Evolutionary conservation across 257 asterid genomes (phyloP).

Genomic region (Plantago elongata): DNA sequence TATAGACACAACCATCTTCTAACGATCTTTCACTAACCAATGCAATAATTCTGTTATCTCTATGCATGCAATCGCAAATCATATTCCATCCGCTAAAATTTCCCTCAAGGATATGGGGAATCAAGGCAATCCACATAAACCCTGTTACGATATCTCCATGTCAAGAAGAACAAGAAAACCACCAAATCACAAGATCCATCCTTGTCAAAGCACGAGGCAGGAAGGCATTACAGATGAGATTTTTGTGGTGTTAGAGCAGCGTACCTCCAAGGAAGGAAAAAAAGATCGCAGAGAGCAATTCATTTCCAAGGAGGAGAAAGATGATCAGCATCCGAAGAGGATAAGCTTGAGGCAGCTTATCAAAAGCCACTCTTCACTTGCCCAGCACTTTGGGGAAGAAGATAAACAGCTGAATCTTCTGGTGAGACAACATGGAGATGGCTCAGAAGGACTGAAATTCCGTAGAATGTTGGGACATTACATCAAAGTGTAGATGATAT

Average conservation of each 20-base stretch:
- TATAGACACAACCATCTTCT: neutral
- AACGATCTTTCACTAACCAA: neutral
- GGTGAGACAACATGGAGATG: conserved; percentile 21
- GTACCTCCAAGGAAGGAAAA: neutral
- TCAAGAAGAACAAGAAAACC: conserved; percentile 59
- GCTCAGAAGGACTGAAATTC: conserved; percentile 23
- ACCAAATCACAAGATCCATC: conserved; percentile 15
- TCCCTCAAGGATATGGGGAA: conserved; percentile 28
- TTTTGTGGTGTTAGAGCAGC: conserved; percentile 12
- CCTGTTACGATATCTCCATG: conserved; percentile 49
- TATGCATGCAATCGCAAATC: conserved; percentile 2
- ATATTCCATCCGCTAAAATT: neutral
- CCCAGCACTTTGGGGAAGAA: conserved; percentile 48
- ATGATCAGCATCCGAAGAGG: conserved; percentile 8
- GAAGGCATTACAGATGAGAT: conserved; percentile 1
- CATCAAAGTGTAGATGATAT: conserved; percentile 23
- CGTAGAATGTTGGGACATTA: conserved; percentile 34
- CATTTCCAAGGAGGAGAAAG: neutral
- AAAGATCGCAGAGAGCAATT: conserved; percentile 1
- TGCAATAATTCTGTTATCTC: neutral
- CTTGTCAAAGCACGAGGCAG: conserved; percentile 4
- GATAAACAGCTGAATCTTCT: conserved; percentile 26
- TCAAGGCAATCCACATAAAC: conserved; percentile 17
- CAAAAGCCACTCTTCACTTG: conserved; percentile 35
- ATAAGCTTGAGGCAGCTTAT: conserved; percentile 42